Percentiles rank a stretch among this genome's conserved stretches.
Evolutionary conservation across 495 filamentous ascomycete species (phyloP).

Genomic region (Venustampulla echinocandica): DNA sequence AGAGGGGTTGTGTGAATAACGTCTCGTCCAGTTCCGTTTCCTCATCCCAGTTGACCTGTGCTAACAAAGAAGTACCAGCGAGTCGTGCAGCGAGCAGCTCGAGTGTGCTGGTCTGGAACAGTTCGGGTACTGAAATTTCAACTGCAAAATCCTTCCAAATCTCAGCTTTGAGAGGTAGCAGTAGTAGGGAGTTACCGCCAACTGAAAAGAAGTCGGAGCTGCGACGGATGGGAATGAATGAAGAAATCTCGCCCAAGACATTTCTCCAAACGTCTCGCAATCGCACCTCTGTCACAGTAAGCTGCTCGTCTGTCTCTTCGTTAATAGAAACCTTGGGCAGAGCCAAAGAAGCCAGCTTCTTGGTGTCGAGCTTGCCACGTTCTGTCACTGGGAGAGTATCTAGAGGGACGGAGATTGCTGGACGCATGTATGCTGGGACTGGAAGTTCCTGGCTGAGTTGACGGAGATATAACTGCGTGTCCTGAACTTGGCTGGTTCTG

Average conservation of each 20-base stretch:
- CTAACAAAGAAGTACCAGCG: no score
- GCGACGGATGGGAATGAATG: background rate
- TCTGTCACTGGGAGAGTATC: background rate
- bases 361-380: background rate
- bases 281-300: background rate
- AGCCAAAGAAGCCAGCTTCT: background rate
- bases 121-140: no score
- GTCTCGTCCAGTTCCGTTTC: background rate
- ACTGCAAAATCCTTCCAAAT: no score
- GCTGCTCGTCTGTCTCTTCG: background rate
- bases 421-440: background rate
- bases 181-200: background rate
- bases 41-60: background rate
- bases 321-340: background rate
- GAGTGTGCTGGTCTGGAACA: background rate
- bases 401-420: background rate
- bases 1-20: background rate
- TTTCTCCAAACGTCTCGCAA: background rate
- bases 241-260: background rate
- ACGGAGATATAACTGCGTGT: no score
- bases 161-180: background rate
- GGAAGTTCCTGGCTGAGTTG: background rate
- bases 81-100: background rate
- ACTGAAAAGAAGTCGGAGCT: background rate
- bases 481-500: background rate